These are phyloP conservation scores for Xylariaceae sp. DNA, from an alignment of 2,329 filamentous ascomycete species.

Conservation along the genomic window DNA sequence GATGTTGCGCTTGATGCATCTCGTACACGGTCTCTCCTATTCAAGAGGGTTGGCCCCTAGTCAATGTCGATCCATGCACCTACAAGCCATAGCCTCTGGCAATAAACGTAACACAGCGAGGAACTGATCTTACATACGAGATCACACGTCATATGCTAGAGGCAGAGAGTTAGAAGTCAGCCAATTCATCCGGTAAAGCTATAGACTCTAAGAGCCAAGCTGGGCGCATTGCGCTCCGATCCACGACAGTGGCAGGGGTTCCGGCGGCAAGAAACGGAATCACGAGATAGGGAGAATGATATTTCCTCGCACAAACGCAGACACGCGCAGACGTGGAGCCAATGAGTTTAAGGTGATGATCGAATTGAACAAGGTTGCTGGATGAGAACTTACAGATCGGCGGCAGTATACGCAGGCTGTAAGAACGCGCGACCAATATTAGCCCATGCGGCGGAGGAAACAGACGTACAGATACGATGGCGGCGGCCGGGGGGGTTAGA, in stretches of 20 bases:
- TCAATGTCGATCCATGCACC: constrained; percentile 42
- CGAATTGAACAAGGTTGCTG: constrained; percentile 39
- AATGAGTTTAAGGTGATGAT: constrained; percentile 36
- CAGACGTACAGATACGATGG: constrained; percentile 33
- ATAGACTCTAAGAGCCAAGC: constrained; percentile 27
- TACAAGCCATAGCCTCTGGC: constrained; percentile 34
- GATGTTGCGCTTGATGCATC: constrained; percentile 98
- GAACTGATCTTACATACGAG: constrained; percentile 67
- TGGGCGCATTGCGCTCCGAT: constrained; percentile 30
- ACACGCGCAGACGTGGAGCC: constrained; percentile 40
- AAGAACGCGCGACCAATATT: constrained; percentile 51
- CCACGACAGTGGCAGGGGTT: constrained; percentile 23
- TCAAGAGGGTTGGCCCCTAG: constrained; percentile 43
- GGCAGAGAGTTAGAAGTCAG: constrained; percentile 52
- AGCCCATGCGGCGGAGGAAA: constrained; percentile 38
- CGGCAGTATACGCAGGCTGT: constrained; percentile 88
- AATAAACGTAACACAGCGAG: constrained; percentile 38
- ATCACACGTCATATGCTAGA: constrained; percentile 91
- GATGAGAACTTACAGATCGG: constrained; percentile 75
- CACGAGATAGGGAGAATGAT: constrained; percentile 30
- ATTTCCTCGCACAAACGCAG: constrained; percentile 31
- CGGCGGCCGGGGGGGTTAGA: constrained; percentile 23
- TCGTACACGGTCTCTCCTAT: constrained; percentile 92
- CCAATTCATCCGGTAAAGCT: constrained; percentile 42
- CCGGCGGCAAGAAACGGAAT: constrained; percentile 27